Base-by-base conservation (phyloP, 176 grass and related monocot species). In the Tillandsia leiboldiana region DNA sequence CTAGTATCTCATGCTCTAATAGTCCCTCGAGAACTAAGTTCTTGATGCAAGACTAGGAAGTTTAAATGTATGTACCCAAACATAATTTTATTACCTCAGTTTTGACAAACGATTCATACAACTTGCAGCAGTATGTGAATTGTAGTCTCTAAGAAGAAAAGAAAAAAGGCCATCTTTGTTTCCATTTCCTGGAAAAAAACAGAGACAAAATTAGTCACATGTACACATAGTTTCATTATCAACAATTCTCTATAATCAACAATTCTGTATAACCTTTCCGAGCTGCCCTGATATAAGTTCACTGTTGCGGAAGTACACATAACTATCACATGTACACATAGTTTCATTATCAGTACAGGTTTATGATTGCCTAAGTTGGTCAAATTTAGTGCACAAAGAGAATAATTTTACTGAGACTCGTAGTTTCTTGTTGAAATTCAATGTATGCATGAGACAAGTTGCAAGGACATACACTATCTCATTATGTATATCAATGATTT, bases 51-150 rank as follows among this genome's bases (percentile, higher is more conserved):
- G 33, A 59, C n/a, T 15, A 17, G 22, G 18, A 59, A 59, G 12
- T 59, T n/a, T 17, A 59, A 59, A 59, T 15, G 14, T 59, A 59
- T 59, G 54, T 8, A 59, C 33, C 33, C 33, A 42, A 42, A 42
- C 4, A 42, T 42, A 70, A 8, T 2, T 62, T 11, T 57, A 75
- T 77, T 76, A 91, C 92, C 92, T 96, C 70, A 96, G 87, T 84
- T 96, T 96, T 63, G 92, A 88, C 70, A 96, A 73, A 58, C 92
- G 88, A 70, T 96, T 96, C 92, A 96, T 96, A 84, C 92, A 96
- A 73, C 92, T 96, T 63, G 92, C 92, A 75, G 88, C 88, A 81
- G 92, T 88, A n/a, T 96, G 92, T 53, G 92, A 88, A 91, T 96
- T 96, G 75, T 96, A 96, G 78, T 96, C 88, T 89, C 88, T 84